phyloP scores from a whole-genome alignment of 192 early-diverging fungal genomes.

The Dispira simplex region DNA sequence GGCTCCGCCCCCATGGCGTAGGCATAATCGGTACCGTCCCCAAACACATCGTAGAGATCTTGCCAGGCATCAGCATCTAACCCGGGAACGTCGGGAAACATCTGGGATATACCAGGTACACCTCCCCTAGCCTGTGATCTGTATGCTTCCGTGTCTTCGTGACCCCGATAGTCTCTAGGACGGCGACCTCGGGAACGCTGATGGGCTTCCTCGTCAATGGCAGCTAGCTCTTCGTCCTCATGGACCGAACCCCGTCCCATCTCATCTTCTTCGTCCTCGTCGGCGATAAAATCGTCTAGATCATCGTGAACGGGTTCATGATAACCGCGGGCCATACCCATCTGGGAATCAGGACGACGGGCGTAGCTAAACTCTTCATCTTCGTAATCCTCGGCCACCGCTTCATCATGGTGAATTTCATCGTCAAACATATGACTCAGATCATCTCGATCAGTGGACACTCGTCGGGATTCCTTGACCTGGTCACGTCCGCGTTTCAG shows the following conservation, averaged over 20 bases:
- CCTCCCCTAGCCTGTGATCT: neutral
- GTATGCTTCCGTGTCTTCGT: too few relatives aligned
- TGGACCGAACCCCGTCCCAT: conserved; percentile 6
- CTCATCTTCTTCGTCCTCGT: conserved; percentile 34
- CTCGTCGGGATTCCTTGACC: neutral
- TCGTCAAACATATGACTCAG: conserved; percentile 56
- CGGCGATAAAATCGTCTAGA: conserved; percentile 35
- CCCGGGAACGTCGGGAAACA: conserved; percentile 24
- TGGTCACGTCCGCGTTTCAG: conserved; percentile 61
- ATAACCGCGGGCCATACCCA: too few relatives aligned
- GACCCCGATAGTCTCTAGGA: neutral
- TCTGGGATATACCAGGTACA: conserved; percentile 14
- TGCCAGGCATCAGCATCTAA: conserved; percentile 46
- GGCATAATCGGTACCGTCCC: conserved; percentile 79
- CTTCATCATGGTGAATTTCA: conserved; percentile 20
- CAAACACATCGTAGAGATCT: conserved; percentile 84
- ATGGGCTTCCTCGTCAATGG: conserved; percentile 9
- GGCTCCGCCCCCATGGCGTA: conserved; percentile 26
- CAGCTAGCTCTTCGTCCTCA: conserved; percentile 15
- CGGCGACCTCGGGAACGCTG: neutral
- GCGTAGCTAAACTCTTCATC: conserved; percentile 20
- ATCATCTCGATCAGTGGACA: conserved; percentile 17
- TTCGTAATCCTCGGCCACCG: conserved; percentile 23
- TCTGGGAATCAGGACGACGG: conserved; percentile 6
- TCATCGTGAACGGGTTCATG: conserved; percentile 17